A percentile compares a stretch with the other conserved stretches of the same genome.
These are phyloP conservation scores for Udeniomyces megalosporus DNA, from an alignment of 768 basidiomycete genomes.

Conservation along the genomic window DNA sequence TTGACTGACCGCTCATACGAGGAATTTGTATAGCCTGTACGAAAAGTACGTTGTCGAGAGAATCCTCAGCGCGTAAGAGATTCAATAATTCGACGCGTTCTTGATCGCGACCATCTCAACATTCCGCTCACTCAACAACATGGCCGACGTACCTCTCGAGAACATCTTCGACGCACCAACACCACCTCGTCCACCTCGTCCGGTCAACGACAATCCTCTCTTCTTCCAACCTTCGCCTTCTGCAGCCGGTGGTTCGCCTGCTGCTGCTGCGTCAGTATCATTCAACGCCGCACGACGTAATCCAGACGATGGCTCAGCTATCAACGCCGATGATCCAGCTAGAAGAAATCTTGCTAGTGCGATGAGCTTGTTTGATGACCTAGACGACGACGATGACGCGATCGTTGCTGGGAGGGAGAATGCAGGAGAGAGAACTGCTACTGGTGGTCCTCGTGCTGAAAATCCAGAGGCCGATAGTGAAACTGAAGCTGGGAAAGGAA, in stretches of 20 bases:
- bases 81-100: too few species aligned
- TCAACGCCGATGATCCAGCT: neutral
- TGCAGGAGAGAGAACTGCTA: neutral
- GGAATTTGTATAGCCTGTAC: too few species aligned
- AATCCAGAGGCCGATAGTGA: too few species aligned
- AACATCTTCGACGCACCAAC: slow-evolving; percentile 25
- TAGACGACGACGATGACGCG: neutral
- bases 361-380: slow-evolving; percentile 1
- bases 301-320: neutral
- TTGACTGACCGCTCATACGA: too few species aligned
- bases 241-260: slow-evolving; percentile 16
- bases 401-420: neutral
- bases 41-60: too few species aligned
- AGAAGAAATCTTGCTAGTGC: neutral
- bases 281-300: neutral
- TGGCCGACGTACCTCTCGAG: too few species aligned
- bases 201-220: slow-evolving; percentile 1
- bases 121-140: too few species aligned
- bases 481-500: slow-evolving; percentile 28
- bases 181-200: slow-evolving; percentile 17
- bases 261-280: neutral
- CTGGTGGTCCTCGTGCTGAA: slow-evolving; percentile 18
- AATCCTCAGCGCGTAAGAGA: too few species aligned
- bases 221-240: slow-evolving; percentile 2
- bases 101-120: too few species aligned